phyloP scores from a whole-genome alignment of 1,284 basidiomycete genomes.

The Ganoderma resinaceum region DNA sequence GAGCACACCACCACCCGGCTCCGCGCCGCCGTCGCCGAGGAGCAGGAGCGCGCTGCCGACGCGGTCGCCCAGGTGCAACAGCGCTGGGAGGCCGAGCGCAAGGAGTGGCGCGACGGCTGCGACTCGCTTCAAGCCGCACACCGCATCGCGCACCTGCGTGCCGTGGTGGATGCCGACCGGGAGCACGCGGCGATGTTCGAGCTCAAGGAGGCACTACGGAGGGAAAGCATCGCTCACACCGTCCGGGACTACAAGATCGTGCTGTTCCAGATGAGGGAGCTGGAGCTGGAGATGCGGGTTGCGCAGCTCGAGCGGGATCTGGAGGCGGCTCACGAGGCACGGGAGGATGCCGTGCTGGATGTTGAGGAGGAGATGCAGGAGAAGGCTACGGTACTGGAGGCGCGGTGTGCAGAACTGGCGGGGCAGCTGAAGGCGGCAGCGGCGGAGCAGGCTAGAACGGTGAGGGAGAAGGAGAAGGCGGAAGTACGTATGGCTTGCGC shows the following conservation, averaged over 20 bases:
- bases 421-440: conserved; percentile 45
- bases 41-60: conserved; percentile 52
- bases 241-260: conserved; percentile 70
- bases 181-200: conserved; percentile 56
- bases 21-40: conserved; percentile 40
- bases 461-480: conserved; percentile 45
- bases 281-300: conserved; percentile 56
- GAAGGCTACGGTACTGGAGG: conserved; percentile 47
- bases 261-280: conserved; percentile 67
- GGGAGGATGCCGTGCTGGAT: conserved; percentile 44
- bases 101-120: conserved; percentile 64
- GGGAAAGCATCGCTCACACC: conserved; percentile 60
- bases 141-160: conserved; percentile 65
- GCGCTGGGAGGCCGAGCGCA: conserved; percentile 59
- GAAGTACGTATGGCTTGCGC: conserved; percentile 36
- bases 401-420: conserved; percentile 37
- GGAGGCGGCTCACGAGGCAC: conserved; percentile 50
- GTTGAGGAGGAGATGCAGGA: conserved; percentile 40
- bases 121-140: conserved; percentile 68
- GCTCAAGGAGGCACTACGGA: conserved; percentile 57
- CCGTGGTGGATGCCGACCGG: conserved; percentile 57
- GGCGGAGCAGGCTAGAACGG: conserved; percentile 50
- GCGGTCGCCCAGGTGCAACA: conserved; percentile 51
- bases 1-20: conserved; percentile 59
- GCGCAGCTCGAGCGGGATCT: conserved; percentile 47